These are phyloP conservation scores for Narthecium ossifragum DNA, from an alignment of 106 monocot species.

Conservation along the genomic window DNA sequence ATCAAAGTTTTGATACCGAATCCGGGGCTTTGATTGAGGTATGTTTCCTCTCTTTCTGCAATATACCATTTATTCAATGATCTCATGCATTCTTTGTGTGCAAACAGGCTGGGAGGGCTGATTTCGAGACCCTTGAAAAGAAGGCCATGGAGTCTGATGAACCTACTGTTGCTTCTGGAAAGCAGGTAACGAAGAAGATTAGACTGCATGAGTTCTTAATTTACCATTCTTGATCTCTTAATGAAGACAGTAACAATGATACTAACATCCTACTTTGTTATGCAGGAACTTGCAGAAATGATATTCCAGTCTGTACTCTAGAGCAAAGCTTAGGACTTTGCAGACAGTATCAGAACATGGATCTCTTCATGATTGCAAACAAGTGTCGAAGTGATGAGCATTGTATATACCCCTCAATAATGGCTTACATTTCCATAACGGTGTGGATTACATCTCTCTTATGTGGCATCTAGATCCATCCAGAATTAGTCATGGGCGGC, in stretches of 20 bases:
- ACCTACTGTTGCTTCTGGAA: constrained; percentile 74
- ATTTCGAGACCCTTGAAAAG: constrained; percentile 91
- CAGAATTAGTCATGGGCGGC: too few species aligned
- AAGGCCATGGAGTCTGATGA: constrained; percentile 87
- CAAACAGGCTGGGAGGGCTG: constrained; percentile 80
- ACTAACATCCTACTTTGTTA: too few species aligned
- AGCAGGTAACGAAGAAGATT: constrained; percentile 55
- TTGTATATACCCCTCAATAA: too few species aligned
- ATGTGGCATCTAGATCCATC: too few species aligned
- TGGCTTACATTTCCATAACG: too few species aligned
- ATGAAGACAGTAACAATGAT: too few species aligned
- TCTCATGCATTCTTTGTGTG: not conserved
- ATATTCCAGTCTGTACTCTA: constrained; percentile 68
- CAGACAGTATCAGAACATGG: too few species aligned
- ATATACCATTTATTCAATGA: not conserved
- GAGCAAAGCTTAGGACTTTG: not conserved
- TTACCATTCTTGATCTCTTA: too few species aligned
- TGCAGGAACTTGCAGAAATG: constrained; percentile 84
- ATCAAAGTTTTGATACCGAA: constrained; percentile 77
- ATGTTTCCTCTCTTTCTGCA: not conserved
- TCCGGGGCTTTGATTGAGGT: constrained; percentile 87
- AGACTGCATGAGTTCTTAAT: too few species aligned
- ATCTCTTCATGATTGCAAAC: too few species aligned
- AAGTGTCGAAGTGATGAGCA: too few species aligned
- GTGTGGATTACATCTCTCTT: too few species aligned